These are phyloP conservation scores for Phytophthora parvispora DNA, from an alignment of 352 stramenopile genomes.

Conservation along the genomic window DNA sequence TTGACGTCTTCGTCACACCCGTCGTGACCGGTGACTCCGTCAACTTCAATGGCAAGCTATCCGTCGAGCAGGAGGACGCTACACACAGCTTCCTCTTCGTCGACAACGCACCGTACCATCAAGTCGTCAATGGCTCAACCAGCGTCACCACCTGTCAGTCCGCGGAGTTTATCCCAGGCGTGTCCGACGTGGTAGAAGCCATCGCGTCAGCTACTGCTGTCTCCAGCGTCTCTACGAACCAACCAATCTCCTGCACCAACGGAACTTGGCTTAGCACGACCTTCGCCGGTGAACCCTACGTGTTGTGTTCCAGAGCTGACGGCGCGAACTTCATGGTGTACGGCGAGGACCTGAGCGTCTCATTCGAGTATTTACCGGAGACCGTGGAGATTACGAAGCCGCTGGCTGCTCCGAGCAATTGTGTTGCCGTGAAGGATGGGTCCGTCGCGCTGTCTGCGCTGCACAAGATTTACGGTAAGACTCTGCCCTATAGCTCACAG, in stretches of 20 bases:
- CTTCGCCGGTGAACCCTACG: neutral
- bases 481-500: neutral
- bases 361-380: neutral
- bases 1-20: slow-evolving; percentile 44
- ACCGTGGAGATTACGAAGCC: neutral
- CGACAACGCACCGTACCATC: neutral
- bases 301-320: neutral
- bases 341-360: neutral
- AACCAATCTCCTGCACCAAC: neutral
- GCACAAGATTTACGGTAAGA: neutral
- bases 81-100: neutral
- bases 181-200: neutral
- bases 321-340: neutral
- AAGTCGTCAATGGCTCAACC: neutral
- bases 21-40: slow-evolving; percentile 11
- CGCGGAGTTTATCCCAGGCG: neutral
- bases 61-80: neutral
- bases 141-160: neutral
- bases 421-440: neutral
- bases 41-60: slow-evolving; percentile 18
- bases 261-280: neutral
- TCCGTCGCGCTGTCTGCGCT: neutral
- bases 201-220: neutral
- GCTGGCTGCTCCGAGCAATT: neutral
- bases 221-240: neutral